Conservation (phyloP, 805 yeast species). For the Grigorovia jiainica region DNA sequence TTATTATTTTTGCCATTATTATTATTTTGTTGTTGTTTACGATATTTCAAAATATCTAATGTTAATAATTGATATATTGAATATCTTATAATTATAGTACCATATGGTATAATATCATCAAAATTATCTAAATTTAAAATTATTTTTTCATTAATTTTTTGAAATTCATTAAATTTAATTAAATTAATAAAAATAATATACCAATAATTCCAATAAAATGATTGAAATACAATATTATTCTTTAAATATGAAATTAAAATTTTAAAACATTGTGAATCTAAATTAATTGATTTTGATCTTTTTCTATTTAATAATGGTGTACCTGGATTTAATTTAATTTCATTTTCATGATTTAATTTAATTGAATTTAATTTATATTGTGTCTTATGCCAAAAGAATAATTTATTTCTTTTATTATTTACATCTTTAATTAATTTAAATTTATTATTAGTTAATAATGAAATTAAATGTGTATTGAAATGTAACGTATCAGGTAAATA, state of each 20-base stretch:
- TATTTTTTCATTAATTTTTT: not conserved
- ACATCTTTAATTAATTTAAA: not conserved
- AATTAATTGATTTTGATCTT: not conserved
- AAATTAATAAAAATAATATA: conserved; percentile 8
- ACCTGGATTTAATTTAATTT: conserved; percentile 3
- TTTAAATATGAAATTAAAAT: conserved; percentile 25
- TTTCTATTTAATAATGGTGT: not conserved
- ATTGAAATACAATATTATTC: conserved; percentile 19
- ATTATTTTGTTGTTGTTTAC: conserved; percentile 4
- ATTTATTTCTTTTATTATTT: not conserved
- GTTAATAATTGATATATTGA: conserved; percentile 11
- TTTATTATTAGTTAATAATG: not conserved
- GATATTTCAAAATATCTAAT: conserved; percentile 12
- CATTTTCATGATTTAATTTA: conserved; percentile 5
- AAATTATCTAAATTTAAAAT: conserved; percentile 1
- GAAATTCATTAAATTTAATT: not conserved
- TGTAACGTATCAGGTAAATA: conserved; percentile 21
- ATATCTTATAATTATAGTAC: conserved; percentile 12
- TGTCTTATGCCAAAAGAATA: conserved; percentile 17
- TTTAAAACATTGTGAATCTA: conserved; percentile 11
- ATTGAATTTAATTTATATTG: not conserved
- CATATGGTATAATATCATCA: conserved; percentile 11
- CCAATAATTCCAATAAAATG: conserved; percentile 29
- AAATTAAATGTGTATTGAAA: conserved; percentile 11
- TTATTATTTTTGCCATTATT: conserved; percentile 13